These are phyloP conservation scores for Haberlea rhodopensis DNA, from an alignment of 257 asterid genomes.

Conservation along the genomic window DNA sequence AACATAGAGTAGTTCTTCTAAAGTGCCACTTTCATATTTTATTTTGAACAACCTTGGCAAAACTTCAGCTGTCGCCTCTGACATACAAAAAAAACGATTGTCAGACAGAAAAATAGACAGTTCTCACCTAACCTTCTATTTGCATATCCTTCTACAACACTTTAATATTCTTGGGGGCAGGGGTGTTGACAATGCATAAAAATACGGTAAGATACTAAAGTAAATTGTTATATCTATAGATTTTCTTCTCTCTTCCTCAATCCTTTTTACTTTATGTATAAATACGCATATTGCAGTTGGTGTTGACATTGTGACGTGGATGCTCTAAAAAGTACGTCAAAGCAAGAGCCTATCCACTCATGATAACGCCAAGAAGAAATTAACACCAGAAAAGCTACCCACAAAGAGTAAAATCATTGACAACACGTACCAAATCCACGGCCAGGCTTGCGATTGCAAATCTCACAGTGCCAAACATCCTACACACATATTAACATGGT, in stretches of 20 bases:
- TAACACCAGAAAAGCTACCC: constrained; percentile 8
- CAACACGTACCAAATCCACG: constrained; percentile 87
- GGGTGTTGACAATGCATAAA: constrained; percentile 34
- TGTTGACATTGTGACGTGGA: neutral
- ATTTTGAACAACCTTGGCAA: constrained; percentile 86
- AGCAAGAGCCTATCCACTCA: constrained; percentile 1
- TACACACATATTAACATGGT: constrained; percentile 33
- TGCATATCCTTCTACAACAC: too few species aligned
- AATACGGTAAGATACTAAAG: constrained; percentile 24
- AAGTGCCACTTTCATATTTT: constrained; percentile 88
- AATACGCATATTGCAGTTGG: neutral
- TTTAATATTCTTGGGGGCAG: neutral
- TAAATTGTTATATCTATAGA: neutral
- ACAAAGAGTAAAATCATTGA: constrained; percentile 3
- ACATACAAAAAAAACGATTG: constrained; percentile 12
- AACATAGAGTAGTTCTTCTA: constrained; percentile 89
- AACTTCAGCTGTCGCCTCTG: constrained; percentile 98
- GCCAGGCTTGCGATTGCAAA: constrained; percentile 95
- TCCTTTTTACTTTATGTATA: neutral
- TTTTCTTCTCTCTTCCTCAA: neutral
- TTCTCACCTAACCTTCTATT: neutral
- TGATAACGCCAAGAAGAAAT: neutral
- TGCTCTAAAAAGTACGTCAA: constrained; percentile 12
- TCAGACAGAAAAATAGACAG: too few species aligned
- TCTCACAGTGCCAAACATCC: constrained; percentile 99